These are phyloP conservation scores for Triticum urartu DNA, from an alignment of 176 grass and related monocot species.

Conservation along the genomic window DNA sequence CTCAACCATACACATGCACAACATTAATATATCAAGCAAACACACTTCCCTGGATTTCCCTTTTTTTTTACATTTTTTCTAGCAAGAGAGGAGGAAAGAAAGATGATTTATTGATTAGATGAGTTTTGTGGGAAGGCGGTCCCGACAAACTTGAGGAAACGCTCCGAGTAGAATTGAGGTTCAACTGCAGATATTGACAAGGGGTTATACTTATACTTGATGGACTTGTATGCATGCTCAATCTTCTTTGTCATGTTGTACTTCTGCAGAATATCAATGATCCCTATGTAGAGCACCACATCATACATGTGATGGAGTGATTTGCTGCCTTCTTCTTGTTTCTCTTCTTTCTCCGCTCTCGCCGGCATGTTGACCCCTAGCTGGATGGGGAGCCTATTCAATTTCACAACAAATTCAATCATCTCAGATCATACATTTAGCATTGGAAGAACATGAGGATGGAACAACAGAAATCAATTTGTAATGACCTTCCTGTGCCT, in stretches of 20 bases:
- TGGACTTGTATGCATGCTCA: slow-evolving; percentile 86
- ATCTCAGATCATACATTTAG: not conserved
- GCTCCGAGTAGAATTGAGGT: slow-evolving; percentile 67
- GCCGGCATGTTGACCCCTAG: slow-evolving; percentile 98
- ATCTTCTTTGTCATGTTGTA: slow-evolving; percentile 92
- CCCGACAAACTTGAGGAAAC: slow-evolving; percentile 81
- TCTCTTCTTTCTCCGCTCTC: slow-evolving; percentile 64
- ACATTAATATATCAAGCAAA: not conserved
- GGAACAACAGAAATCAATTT: not conserved
- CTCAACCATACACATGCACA: not conserved
- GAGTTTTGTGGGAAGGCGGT: slow-evolving; percentile 73
- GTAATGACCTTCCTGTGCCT: slow-evolving; percentile 75
- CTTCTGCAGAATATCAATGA: slow-evolving; percentile 93
- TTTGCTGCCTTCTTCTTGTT: slow-evolving; percentile 55
- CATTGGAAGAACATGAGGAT: not conserved
- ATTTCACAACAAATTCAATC: slow-evolving; percentile 21
- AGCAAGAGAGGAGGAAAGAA: not conserved
- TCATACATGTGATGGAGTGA: slow-evolving; percentile 66
- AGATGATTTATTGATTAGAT: slow-evolving; percentile 20
- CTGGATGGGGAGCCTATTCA: slow-evolving; percentile 88
- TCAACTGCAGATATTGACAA: slow-evolving; percentile 82
- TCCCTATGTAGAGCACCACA: slow-evolving; percentile 91
- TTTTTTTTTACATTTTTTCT: not conserved
- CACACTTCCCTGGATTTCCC: not conserved
- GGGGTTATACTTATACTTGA: slow-evolving; percentile 81